Percentiles rank a stretch among this genome's conserved stretches.
Evolutionary conservation across 768 basidiomycete genomes (phyloP).

Genomic region (Trametopsis cervina): DNA sequence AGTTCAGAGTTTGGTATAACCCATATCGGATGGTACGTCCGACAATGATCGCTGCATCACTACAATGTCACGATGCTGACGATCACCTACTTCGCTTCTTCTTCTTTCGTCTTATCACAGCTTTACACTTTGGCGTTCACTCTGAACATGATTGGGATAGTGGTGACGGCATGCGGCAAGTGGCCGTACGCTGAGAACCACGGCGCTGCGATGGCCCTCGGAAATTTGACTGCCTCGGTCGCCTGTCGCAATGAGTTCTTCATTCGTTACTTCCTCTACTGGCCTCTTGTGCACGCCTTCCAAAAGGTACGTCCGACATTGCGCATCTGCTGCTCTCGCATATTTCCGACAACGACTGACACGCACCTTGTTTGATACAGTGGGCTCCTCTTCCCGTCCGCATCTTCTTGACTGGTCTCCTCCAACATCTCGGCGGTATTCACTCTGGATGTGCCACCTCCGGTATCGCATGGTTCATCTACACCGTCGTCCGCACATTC

Average conservation of each 20-base stretch:
- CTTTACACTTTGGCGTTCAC: constrained; percentile 51
- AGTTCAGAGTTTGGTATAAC: constrained; percentile 11
- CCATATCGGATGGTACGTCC: constrained; percentile 10
- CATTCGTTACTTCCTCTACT: constrained; percentile 57
- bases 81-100: too few species aligned
- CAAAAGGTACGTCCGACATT: constrained; percentile 45
- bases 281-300: constrained; percentile 62
- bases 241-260: constrained; percentile 80
- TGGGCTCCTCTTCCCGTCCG: constrained; percentile 73
- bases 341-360: neutral
- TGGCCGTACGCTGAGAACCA: constrained; percentile 64
- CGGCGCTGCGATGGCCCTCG: constrained; percentile 65
- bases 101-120: too few species aligned
- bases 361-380: constrained; percentile 24
- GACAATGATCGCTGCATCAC: neutral
- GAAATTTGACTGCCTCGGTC: constrained; percentile 65
- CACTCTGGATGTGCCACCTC: constrained; percentile 74
- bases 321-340: neutral
- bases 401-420: constrained; percentile 63
- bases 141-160: constrained; percentile 52
- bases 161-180: constrained; percentile 47
- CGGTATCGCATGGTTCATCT: constrained; percentile 62
- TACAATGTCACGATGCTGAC: too few species aligned
- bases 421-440: constrained; percentile 75
- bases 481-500: constrained; percentile 54